Conservation (phyloP, 176 grass and related monocot species). For the Hyparrhenia diplandra region DNA sequence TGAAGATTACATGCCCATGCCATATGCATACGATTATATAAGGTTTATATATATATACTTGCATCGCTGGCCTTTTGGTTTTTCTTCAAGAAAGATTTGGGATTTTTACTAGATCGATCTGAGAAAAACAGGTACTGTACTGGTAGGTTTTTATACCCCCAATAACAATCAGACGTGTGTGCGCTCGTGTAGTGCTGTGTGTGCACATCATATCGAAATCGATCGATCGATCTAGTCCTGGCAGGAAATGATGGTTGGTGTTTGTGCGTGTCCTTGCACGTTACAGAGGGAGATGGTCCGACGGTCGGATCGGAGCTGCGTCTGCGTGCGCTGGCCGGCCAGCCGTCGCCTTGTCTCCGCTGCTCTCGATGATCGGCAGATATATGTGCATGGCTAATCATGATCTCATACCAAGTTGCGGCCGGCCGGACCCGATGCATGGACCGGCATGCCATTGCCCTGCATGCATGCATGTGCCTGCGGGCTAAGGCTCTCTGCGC, state of each 20-base stretch:
- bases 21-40: too few species aligned
- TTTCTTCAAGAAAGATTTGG: slow-evolving; percentile 38
- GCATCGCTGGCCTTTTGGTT: neutral
- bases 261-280: neutral
- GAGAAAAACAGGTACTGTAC: slow-evolving; percentile 19
- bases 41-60: neutral
- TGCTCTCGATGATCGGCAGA: slow-evolving; percentile 22
- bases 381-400: neutral
- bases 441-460: too few species aligned
- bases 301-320: neutral
- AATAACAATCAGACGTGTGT: neutral
- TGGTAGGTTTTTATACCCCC: neutral
- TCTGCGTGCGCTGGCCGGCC: neutral
- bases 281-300: neutral
- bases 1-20: neutral
- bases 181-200: too few species aligned
- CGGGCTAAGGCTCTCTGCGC: too few species aligned
- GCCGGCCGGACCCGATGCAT: neutral
- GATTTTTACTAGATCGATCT: slow-evolving; percentile 10
- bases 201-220: too few species aligned
- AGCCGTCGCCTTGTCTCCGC: neutral
- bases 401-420: neutral
- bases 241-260: slow-evolving; percentile 18
- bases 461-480: too few species aligned
- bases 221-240: too few species aligned